Base-by-base conservation (phyloP, 1,284 basidiomycete genomes). In the Boletus mariae region DNA sequence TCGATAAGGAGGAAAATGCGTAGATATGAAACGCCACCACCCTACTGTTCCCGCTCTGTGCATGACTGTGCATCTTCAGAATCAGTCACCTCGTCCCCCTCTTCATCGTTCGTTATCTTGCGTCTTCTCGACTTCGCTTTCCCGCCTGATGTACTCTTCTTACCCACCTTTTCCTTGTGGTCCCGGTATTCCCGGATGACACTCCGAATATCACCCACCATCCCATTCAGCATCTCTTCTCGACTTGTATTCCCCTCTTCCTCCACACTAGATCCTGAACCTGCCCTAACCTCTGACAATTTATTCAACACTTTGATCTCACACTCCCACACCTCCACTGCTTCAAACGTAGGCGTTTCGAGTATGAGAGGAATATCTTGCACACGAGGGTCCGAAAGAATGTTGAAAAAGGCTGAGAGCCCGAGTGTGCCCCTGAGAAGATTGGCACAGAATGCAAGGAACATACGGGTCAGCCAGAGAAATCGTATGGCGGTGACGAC, bases 301-400 rank as follows among this genome's bases (percentile, higher is more conserved):
- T 60, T 61, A 49, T 85, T 76, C 43, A 90, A 66, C 2, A 82
- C 75, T 32, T 77, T 74, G 28, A 94, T 85, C 68, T 94, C 92
- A 53, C 76, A 76, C 20, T 74, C 74, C 90, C 91, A 94, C 0
- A 92, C 78, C 10, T 79, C 75, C n/a, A 80, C 74, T 25, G 71
- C 68, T 55, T 84, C 83, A 52, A 82, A 80, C 29, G 75, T 78
- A 0, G 90, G 90, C 0, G 92, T 94, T 68, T 95, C 92, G 17
- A 94, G 80, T 35, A 94, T 82, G 41, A 94, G 76, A 3, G 92
- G 92, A 41, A 94, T 86, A 44, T 79, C 71, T 55, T 82, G 77
- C 49, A 85, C 78, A 20, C 87, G 80, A 4, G 79, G 72, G 63
- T 94, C 91, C 13, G 80, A 80, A 55, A 93, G 74, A 49, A 93